phyloP scores from a whole-genome alignment of 805 yeast genomes.

The Nakazawaea populi region DNA sequence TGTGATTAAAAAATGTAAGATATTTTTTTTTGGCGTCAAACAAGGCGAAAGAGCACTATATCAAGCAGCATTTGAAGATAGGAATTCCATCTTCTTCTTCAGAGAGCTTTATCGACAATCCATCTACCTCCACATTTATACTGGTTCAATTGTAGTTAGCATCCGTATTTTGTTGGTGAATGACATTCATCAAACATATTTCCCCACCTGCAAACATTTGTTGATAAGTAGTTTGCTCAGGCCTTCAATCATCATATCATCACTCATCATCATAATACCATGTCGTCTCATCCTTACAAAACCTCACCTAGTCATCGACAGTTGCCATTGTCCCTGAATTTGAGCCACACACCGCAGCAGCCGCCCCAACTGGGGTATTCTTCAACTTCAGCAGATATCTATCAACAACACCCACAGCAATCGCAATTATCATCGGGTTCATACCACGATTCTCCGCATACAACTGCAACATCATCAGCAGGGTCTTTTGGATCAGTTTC shows the following conservation, averaged over 20 bases:
- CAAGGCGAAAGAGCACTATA: too few species aligned
- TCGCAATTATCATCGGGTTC: background rate
- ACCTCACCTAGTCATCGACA: background rate
- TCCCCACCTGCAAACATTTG: background rate
- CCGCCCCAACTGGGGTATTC: background rate
- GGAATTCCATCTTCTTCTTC: too few species aligned
- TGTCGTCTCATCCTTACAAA: conserved; percentile 1
- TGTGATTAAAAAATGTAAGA: too few species aligned
- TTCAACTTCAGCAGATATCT: background rate
- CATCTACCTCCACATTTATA: background rate
- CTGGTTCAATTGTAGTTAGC: background rate
- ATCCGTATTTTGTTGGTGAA: too few species aligned
- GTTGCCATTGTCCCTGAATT: background rate
- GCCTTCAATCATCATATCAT: too few species aligned
- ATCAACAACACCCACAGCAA: background rate
- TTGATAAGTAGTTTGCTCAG: background rate
- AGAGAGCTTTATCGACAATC: background rate
- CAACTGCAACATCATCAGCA: background rate
- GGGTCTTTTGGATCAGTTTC: background rate
- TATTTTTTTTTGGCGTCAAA: too few species aligned
- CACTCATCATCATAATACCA: background rate
- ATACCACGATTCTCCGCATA: background rate
- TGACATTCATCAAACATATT: too few species aligned
- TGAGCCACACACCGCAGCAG: background rate
- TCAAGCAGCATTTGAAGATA: too few species aligned